Base-by-base conservation (phyloP, 2,329 filamentous ascomycete genomes). In the Diplodia seriata region DNA sequence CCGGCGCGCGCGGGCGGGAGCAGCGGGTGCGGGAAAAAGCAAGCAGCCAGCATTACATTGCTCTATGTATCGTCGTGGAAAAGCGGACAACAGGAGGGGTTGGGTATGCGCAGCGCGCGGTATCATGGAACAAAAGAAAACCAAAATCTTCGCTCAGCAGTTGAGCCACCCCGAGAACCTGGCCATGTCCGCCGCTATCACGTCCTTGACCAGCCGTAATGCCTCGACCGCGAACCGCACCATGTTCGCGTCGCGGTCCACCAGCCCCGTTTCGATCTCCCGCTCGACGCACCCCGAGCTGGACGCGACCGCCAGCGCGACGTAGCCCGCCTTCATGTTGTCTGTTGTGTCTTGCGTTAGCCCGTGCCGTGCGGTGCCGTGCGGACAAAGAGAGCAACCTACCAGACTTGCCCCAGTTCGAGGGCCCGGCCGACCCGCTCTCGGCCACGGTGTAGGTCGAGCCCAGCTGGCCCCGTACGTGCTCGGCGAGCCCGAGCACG, bases 361-460 rank as follows among this genome's bases (percentile, higher is more conserved):
- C 14, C 3, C 55, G 15, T 18, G 26, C 3, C 26, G 26, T 26
- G 23, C 23, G 1, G 23, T 31, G 31, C 6, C 31, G 8, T 33
- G 31, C 6, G 31, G 31, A 33, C 31, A 33, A 33, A 33, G 31
- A 33, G 31, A 9, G 31, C 23, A 26, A 47, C 43, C 7, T 20
- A 69, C 78, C 79, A 50, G 84, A 85, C 36, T 76, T 77, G 0
- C 87, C 87, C 59, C 59, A 63, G 14, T 85, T 86, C 0, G 85
- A 87, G 11, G 88, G 88, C 0, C 88, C 88, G 18, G 87, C 88
- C 2, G 87, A 90, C 1, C 88, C 88, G 62, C 84, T 86, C 79
- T 90, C 87, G 66, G 81, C 81, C 9, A 89, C 73, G 8, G 84
- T 83, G 73, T 89, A 90, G n/a, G 86, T 88, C 68, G 82, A 83